phyloP scores from a whole-genome alignment of 805 yeast species.

The Sporopachydermia lactativora region DNA sequence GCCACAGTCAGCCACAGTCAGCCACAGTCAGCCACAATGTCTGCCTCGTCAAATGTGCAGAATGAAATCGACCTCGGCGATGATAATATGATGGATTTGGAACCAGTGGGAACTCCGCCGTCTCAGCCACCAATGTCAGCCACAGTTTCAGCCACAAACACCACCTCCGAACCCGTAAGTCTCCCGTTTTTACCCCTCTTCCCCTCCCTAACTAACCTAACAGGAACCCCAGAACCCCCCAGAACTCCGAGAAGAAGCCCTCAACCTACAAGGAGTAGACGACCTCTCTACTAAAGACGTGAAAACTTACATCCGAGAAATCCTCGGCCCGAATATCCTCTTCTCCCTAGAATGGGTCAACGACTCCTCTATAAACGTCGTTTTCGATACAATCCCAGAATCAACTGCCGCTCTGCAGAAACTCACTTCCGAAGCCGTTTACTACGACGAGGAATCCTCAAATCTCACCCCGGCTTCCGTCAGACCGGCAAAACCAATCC shows the following conservation, averaged over 20 bases:
- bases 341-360: conserved; percentile 48
- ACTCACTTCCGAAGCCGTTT: conserved; percentile 15
- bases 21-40: too few species aligned
- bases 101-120: too few species aligned
- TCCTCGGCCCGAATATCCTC: conserved; percentile 22
- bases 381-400: conserved; percentile 24
- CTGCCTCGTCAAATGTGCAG: too few species aligned
- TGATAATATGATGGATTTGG: conserved; percentile 12
- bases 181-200: too few species aligned
- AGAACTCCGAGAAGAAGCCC: conserved; percentile 28
- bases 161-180: too few species aligned
- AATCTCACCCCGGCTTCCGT: conserved; percentile 8
- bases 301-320: conserved; percentile 36
- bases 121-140: too few species aligned
- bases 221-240: too few species aligned
- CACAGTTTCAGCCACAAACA: too few species aligned
- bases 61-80: conserved; percentile 9
- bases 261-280: conserved; percentile 48
- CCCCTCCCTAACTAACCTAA: too few species aligned
- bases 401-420: conserved; percentile 11
- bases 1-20: too few species aligned
- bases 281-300: conserved; percentile 46
- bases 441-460: conserved; percentile 10
- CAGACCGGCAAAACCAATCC: conserved; percentile 21
- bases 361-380: conserved; percentile 43